phyloP scores from a whole-genome alignment of 768 basidiomycete genomes.

The Kwoniella botswanensis region DNA sequence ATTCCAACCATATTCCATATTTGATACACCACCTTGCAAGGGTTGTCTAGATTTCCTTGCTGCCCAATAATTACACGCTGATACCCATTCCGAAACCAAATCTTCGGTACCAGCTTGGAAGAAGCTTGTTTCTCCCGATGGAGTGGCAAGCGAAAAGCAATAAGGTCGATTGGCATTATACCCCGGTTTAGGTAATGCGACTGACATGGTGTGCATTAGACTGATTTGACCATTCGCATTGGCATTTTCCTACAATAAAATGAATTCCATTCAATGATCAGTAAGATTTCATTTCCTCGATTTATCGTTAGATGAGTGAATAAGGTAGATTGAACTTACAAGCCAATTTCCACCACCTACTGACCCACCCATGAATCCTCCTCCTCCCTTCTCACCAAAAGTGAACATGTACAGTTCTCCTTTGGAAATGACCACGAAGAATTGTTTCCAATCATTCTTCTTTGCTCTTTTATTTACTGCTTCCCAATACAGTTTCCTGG shows the following conservation, averaged over 20 bases:
- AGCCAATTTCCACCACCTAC: constrained; percentile 99
- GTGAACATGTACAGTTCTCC: constrained; percentile 95
- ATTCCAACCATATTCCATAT: constrained; percentile 99
- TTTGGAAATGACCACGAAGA: constrained; percentile 93
- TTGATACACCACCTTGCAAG: constrained; percentile 91
- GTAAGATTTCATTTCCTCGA: constrained; percentile 4
- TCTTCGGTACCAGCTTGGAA: constrained; percentile 99
- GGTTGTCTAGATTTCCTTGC: constrained; percentile 95
- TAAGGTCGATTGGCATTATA: constrained; percentile 88
- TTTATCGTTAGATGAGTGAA: neutral
- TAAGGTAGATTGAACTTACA: constrained; percentile 63
- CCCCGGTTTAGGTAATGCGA: constrained; percentile 85
- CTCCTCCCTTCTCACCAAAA: constrained; percentile 70
- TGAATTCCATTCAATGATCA: neutral
- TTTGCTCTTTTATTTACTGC: constrained; percentile 77
- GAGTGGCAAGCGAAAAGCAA: constrained; percentile 90
- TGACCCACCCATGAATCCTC: constrained; percentile 60
- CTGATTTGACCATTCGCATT: constrained; percentile 78
- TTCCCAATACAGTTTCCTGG: constrained; percentile 94
- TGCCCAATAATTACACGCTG: constrained; percentile 99
- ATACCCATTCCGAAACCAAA: constrained; percentile 98
- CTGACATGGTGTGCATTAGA: constrained; percentile 85
- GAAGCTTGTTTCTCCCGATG: constrained; percentile 90
- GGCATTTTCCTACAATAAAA: constrained; percentile 73
- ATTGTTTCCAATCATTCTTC: constrained; percentile 90